phyloP scores from a whole-genome alignment of 805 yeast species.

The Kodamaea kaohsiungensis region DNA sequence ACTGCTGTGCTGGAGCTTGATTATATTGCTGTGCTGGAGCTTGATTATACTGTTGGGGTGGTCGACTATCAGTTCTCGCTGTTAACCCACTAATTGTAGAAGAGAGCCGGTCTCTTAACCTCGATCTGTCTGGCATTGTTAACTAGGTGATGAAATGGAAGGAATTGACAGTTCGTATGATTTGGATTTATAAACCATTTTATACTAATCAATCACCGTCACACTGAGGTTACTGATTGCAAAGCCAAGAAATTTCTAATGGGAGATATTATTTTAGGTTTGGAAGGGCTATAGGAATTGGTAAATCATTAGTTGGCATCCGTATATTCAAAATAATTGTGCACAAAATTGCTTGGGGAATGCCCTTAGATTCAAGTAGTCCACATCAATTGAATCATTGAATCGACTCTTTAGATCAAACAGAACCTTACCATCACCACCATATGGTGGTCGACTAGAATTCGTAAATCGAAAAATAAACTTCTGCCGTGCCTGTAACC shows the following conservation, averaged over 20 bases:
- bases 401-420: no score
- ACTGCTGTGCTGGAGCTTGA: not conserved
- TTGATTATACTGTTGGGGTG: no score
- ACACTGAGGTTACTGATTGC: not conserved
- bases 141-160: no score
- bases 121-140: not conserved
- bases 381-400: no score
- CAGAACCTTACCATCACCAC: no score
- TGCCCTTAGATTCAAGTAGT: no score
- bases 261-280: not conserved
- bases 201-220: not conserved
- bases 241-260: not conserved
- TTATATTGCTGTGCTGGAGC: not conserved
- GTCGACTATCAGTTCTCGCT: not conserved
- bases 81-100: not conserved
- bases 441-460: no score
- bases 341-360: no score
- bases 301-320: no score
- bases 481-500: not conserved
- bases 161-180: not conserved
- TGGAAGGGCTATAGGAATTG: no score
- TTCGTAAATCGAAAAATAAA: not conserved
- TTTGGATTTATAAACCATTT: not conserved
- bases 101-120: not conserved
- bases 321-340: no score